Base-by-base conservation (phyloP, 805 yeast genomes). In the Wickerhamomyces ciferrii region DNA sequence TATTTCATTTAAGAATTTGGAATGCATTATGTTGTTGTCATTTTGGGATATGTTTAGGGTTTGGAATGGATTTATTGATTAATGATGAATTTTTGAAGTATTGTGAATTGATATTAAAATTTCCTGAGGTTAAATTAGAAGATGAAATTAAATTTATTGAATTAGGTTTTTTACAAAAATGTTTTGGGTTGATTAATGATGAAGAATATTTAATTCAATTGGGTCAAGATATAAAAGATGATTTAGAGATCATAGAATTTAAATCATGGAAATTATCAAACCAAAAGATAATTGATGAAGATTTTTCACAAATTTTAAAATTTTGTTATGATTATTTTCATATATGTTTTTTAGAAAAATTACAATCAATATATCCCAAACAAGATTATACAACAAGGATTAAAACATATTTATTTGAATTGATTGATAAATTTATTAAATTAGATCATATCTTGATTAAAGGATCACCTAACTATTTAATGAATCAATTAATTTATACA, bases 91-190 rank as follows among this genome's bases (percentile, higher is more conserved):
- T 66, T 48, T 60, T 64, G 18, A 42, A 49, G 53, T 8, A 74
- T 71, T 31, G 56, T 78, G 13, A 70, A 75, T 59, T 76, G 34
- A 69, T 76, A 0, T 60, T 77, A 2, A 67, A 69, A 41, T 77
- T 66, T 49, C 83, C 83, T 2, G 70, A 67, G 45, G 71, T 77
- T 2, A 76, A 73, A 13, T 60, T 74, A 48, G 82, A 80, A 14
- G 84, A 79, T 60, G 75, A 75, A 18, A 75, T 78, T 24, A 77
- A 77, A 47, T 70, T 76, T 10, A 72, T 79, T 11, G 78, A 75
- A 47, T 64, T 78, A 1, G 74, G 75, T 42, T 53, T 78, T 19
- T 69, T 67, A 34, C 54, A 49, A 15, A 45, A 47, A 2, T 58
- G 58, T 2, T 51, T 62, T 41, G 47, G 47, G 19, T 45, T 64